phyloP scores from a whole-genome alignment of 257 asterid genomes.

The Striga asiatica region DNA sequence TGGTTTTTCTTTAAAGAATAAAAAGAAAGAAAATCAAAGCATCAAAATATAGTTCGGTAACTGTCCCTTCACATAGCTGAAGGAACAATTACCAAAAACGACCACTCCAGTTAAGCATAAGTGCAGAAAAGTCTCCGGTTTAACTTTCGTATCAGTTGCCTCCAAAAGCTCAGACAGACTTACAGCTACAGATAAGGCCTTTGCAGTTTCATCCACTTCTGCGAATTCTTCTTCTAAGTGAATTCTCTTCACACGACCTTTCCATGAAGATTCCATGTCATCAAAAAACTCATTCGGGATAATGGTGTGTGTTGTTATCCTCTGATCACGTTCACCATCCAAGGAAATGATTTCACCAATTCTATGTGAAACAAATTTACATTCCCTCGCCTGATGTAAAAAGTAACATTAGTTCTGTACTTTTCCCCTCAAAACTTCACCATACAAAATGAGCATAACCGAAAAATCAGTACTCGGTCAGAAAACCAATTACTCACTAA shows the following conservation, averaged over 20 bases:
- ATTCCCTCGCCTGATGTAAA: slow-evolving; percentile 58
- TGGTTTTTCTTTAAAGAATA: no score
- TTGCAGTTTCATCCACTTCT: slow-evolving; percentile 70
- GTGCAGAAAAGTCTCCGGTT: no score
- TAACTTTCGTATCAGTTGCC: no score
- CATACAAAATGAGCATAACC: not conserved
- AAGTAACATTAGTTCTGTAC: not conserved
- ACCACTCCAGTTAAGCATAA: no score
- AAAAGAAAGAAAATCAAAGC: no score
- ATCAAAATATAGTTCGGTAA: no score
- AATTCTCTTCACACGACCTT: slow-evolving; percentile 88
- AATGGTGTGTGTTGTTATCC: slow-evolving; percentile 29
- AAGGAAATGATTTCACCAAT: slow-evolving; percentile 71
- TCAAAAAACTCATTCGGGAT: slow-evolving; percentile 76
- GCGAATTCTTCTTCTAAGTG: slow-evolving; percentile 74
- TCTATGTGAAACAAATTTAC: slow-evolving; percentile 50
- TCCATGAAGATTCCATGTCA: slow-evolving; percentile 92
- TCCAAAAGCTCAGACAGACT: no score
- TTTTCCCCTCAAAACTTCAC: not conserved
- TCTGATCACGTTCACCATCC: slow-evolving; percentile 77
- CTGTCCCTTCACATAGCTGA: no score
- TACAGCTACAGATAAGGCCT: slow-evolving; percentile 68
- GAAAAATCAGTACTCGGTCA: not conserved
- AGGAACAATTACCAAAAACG: no score
- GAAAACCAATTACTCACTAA: slow-evolving; percentile 40